Evolutionary conservation across 1,284 basidiomycete genomes (phyloP), one percentile per base, ranked within the genome.

Genomic region (Vanrija sp.): DNA sequence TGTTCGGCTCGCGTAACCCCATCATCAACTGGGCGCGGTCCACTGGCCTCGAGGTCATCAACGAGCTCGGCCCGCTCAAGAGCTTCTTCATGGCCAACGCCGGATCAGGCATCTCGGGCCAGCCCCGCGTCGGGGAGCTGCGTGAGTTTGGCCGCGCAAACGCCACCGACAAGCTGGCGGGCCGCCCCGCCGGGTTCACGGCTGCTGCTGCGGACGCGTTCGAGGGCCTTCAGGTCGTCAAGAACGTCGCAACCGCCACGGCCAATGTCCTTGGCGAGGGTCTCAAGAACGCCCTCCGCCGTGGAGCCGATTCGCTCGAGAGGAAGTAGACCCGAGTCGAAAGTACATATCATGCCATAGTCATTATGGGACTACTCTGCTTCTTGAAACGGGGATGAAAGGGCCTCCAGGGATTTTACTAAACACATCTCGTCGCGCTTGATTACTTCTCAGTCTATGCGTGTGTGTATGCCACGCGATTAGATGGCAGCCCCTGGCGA

Each of bases 21-120:
- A 84, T 87, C 3, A 66, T 94, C 26, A 91, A 95, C 26, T 91
- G 88, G 88, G 86, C 85, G 6, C 83, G 93, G 48, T 88, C 87
- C 0, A 83, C 87, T 9, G 93, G 92, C 0, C 72, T 96, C n/a
- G 92, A 96, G 67, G 84, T 95, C 9, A 68, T 96, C 45, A 95
- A 97, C 68, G 92, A 97, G 75, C 75, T 95, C 19, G 87, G 88
- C 58, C 79, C 83, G 0, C 66, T 96, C 60, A 96, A 96, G 77
- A 82, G 83, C 6, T 84, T 86, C 1, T 75, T 96, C 25, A 92
- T 96, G 89, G 81, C 85, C 67, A 80, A 82, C 19, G 92, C 89
- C 5, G 92, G 92, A 1, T 76, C 74, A 10, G 47, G 55, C 14
- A 38, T 46, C 19, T 25, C 21, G 7, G 14, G 38, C 46, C 43